phyloP scores from a whole-genome alignment of 2,329 filamentous ascomycete species.

The Fusarium siculi region DNA sequence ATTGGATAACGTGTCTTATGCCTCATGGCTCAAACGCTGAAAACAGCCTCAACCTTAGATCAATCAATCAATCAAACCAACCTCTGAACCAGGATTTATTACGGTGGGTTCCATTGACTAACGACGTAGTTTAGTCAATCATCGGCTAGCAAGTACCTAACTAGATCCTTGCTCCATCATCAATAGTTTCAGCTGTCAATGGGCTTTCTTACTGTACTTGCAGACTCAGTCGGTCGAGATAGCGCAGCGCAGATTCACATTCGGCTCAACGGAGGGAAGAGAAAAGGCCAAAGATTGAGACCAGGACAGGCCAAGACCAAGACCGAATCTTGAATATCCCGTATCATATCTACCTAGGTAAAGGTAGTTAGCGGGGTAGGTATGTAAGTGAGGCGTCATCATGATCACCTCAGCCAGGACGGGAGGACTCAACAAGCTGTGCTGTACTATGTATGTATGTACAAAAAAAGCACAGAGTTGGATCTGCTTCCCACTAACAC shows the following conservation, averaged over 20 bases:
- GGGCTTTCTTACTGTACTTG: background rate
- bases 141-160: background rate
- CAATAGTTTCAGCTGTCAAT: slow-evolving; percentile 28
- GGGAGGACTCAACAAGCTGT: background rate
- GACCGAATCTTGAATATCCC: slow-evolving; percentile 14
- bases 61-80: background rate
- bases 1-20: background rate
- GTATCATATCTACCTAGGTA: background rate
- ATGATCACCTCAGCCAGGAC: background rate
- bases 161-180: slow-evolving; percentile 1
- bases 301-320: background rate
- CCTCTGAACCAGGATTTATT: slow-evolving; percentile 7
- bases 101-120: background rate
- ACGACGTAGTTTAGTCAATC: background rate
- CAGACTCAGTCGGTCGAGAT: background rate
- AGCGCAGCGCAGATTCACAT: background rate
- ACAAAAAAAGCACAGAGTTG: slow-evolving; percentile 2
- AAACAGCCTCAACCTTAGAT: background rate
- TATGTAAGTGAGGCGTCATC: slow-evolving; percentile 13
- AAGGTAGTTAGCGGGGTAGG: slow-evolving; percentile 5
- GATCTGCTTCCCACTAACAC: background rate
- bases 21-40: background rate
- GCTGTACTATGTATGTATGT: background rate
- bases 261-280: slow-evolving; percentile 10
- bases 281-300: background rate